These are phyloP conservation scores for Beauveria medogensis DNA, from an alignment of 2,329 filamentous ascomycete species.

Conservation along the genomic window DNA sequence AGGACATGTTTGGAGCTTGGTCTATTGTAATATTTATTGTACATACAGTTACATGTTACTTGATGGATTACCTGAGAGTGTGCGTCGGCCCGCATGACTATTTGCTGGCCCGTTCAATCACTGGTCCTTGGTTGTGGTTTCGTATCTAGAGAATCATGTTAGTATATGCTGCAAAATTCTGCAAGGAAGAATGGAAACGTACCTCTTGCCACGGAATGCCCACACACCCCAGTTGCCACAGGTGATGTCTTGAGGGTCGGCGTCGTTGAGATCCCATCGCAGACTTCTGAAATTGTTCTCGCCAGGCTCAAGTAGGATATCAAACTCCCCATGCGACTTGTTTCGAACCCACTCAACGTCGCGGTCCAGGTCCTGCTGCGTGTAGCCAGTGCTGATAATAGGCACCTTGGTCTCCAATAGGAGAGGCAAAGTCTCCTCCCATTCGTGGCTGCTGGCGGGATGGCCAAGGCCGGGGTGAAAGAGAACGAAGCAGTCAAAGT, in stretches of 20 bases:
- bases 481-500: slow-evolving; percentile 94
- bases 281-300: slow-evolving; percentile 92
- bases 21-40: slow-evolving; percentile 8
- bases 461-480: slow-evolving; percentile 97
- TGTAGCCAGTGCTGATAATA: slow-evolving; percentile 92
- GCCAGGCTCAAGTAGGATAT: slow-evolving; percentile 81
- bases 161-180: slow-evolving; percentile 17
- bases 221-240: slow-evolving; percentile 97
- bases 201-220: slow-evolving; percentile 97
- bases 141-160: slow-evolving; percentile 41
- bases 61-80: slow-evolving; percentile 1
- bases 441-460: slow-evolving; percentile 86
- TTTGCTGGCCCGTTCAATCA: slow-evolving; percentile 9
- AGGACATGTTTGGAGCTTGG: background rate
- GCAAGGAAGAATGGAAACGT: slow-evolving; percentile 25
- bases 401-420: slow-evolving; percentile 93
- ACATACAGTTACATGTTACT: slow-evolving; percentile 12
- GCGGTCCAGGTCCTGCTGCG: slow-evolving; percentile 86
- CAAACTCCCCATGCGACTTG: slow-evolving; percentile 82
- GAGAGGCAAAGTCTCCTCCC: slow-evolving; percentile 82
- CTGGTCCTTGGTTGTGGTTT: slow-evolving; percentile 50
- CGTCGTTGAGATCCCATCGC: slow-evolving; percentile 93
- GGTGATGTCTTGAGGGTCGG: slow-evolving; percentile 87
- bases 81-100: background rate
- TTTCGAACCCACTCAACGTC: slow-evolving; percentile 86